phyloP scores from a whole-genome alignment of 2,329 filamentous ascomycete genomes.

The Colletotrichum horii region DNA sequence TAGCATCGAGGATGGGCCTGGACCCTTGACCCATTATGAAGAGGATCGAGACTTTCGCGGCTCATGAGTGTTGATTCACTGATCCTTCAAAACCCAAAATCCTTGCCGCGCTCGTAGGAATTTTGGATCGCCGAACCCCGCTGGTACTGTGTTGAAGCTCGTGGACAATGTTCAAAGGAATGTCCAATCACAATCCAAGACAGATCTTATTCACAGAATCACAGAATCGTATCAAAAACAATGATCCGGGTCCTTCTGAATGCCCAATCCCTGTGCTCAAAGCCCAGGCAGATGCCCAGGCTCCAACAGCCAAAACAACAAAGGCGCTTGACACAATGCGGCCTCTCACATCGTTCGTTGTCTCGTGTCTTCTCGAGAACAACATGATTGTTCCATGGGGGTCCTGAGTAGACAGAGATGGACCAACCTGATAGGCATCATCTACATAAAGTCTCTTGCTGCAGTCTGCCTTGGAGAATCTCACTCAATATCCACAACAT shows the following conservation, averaged over 20 bases:
- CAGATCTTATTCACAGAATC: background rate
- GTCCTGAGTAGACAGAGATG: background rate
- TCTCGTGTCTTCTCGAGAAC: background rate
- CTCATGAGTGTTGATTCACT: background rate
- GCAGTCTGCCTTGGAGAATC: background rate
- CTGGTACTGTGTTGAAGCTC: background rate
- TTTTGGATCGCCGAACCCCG: background rate
- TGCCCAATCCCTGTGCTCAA: background rate
- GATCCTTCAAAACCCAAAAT: background rate
- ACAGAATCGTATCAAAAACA: background rate
- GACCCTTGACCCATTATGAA: background rate
- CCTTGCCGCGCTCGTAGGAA: background rate
- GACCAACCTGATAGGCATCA: background rate
- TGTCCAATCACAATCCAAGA: background rate
- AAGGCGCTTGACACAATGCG: background rate
- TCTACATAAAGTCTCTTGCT: background rate
- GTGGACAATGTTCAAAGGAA: background rate
- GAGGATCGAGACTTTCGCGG: background rate
- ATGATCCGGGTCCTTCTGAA: background rate
- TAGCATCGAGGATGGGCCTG: background rate
- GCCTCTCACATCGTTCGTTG: accelerated
- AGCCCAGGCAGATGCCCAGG: background rate
- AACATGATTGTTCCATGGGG: background rate
- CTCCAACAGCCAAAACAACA: background rate
- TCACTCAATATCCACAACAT: background rate